These are phyloP conservation scores for Aspergillus persii DNA, from an alignment of 2,329 filamentous ascomycete species.

Conservation along the genomic window DNA sequence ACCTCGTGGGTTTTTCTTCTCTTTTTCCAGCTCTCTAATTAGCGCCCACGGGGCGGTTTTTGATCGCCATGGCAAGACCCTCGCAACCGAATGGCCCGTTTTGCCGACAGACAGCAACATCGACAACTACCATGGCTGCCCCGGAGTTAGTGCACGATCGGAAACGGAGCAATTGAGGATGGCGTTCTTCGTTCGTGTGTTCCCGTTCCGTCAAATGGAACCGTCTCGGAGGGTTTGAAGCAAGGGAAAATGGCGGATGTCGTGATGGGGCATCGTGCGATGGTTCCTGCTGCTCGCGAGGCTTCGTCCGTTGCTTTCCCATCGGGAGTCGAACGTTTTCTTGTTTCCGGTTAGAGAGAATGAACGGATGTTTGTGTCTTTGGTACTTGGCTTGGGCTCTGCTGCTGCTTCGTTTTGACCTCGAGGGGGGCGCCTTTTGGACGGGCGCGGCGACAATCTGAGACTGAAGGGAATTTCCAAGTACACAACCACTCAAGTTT, in stretches of 20 bases:
- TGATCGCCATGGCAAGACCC: constrained; percentile 28
- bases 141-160: background rate
- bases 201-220: constrained; percentile 9
- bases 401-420: background rate
- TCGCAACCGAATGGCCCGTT: constrained; percentile 5
- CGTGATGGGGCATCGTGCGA: constrained; percentile 19
- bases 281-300: constrained; percentile 25
- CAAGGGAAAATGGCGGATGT: constrained; percentile 16
- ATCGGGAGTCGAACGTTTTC: constrained; percentile 19
- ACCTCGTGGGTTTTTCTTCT: constrained; percentile 37
- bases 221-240: constrained; percentile 10
- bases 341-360: constrained; percentile 31
- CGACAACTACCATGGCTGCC: constrained; percentile 13
- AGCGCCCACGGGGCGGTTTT: constrained; percentile 20
- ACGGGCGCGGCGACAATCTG: background rate
- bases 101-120: constrained; percentile 11
- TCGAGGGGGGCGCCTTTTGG: background rate
- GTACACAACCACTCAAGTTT: background rate
- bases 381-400: constrained; percentile 11
- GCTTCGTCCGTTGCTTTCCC: constrained; percentile 11
- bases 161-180: constrained; percentile 18
- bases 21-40: constrained; percentile 24
- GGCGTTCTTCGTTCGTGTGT: constrained; percentile 16
- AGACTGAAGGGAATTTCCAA: background rate
- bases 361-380: constrained; percentile 28